Base-by-base conservation (phyloP, 176 grass and related monocot genomes). In the Paspalum vaginatum region DNA sequence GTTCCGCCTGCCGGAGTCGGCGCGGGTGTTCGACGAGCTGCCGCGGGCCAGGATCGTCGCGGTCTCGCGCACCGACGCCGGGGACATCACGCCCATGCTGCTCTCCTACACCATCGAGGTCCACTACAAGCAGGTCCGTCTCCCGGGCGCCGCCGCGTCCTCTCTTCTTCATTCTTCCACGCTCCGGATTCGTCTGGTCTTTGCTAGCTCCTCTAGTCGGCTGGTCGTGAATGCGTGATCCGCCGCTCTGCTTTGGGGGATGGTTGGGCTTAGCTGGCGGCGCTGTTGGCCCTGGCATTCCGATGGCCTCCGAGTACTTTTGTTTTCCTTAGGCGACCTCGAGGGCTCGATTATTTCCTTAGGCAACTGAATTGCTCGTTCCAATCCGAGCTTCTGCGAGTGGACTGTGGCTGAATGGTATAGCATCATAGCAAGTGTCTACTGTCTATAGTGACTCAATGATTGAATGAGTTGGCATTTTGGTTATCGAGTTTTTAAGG, bases 21-120 rank as follows among this genome's bases (percentile, higher is more conserved):
- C 58, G 10, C 76, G 64, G 77, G 81, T 91, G 73, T 93, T 97
- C 43, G 88, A 93, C 16, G 94, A 93, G 84, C 81, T 97, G 63
- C 94, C 91, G 26, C 85, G 79, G 20, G 88, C 88, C 65, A 84
- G 68, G 52, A 90, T 97, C 77, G 85, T 88, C 40, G 85, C 55
- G 17, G 85, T 97, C 46, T 97, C 88, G 32, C 76, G 88, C 21
- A 88, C 91, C 56, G 91, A 93, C 27, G 94, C 86, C 39, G 85
- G 88, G 50, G 91, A 93, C 72, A 91, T 91, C 94, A 91, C 88
- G 47, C 94, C 91, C 62, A 91, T 91, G 91, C 91, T 91, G 32
- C 88, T 97, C 58, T 91, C 94, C 45, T 97, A 97, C 69, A 97
- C 94, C 77, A 87, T 97, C 63, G 84, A 93, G 71, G 83, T 97